Evolutionary conservation across 192 early-diverging fungal species (phyloP), one percentile per base, ranked within the genome.

Genomic region (Oehlia diaphana): DNA sequence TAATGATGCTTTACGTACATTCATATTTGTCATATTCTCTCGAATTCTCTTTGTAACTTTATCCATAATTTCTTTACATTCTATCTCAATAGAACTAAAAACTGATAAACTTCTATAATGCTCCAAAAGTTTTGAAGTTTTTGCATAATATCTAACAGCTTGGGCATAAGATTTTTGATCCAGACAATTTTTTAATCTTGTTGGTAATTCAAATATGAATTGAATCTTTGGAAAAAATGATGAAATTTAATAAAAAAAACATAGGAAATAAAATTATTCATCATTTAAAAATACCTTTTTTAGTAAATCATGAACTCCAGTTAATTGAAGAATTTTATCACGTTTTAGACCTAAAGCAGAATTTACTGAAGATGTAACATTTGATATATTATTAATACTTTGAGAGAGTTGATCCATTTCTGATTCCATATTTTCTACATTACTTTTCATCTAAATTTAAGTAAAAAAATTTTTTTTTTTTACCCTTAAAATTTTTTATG

Each of bases 171-270:
- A 81, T 5, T 85, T 86, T 28, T 84, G 81, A 26, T 88, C 81
- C 26, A 95, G 82, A 58, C 89, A 90, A 71, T 87, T 81, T 10
- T 87, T 84, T 21, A 99, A 88, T 79, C 92, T 86, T 2, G 86
- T 87, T 7, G 97, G 97, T 64, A 99, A 81, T 44, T 94, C 95
- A 84, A 94, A 95, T 16, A 99, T 89, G 77, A 96, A 94, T 82
- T 96, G 94, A 53, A 98, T 87, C 79, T 90, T 87, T 63, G 21
- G 21, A 14, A 10, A 39, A 72, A 76, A 50, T 23, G 31, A 70
- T 21, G 1, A 33, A 42, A 70, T 28, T 16, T 65, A 65, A 65
- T 16, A 12, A 65, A 65, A 65, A 65, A 65, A 10, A 65, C 0
- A 2, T 16, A 5, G 63, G 6, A n/a, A 23, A 31, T 12, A 31